Evolutionary conservation across 2,329 filamentous ascomycete genomes (phyloP).

Genomic region (Aspergillus arachidicola): DNA sequence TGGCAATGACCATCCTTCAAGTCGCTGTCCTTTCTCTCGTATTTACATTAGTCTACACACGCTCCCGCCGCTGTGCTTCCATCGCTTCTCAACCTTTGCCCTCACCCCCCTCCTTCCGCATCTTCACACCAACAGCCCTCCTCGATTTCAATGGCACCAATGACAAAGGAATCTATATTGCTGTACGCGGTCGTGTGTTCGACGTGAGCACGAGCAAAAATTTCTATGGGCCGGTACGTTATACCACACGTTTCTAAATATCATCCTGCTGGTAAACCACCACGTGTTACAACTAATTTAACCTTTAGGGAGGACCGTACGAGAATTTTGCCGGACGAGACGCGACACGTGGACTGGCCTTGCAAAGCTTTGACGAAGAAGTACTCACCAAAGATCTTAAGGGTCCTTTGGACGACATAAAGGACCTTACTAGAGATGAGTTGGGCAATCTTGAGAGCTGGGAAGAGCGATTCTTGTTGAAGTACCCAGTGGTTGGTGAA

Average conservation of each 20-base stretch:
- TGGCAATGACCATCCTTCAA: not conserved
- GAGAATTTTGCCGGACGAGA: not conserved
- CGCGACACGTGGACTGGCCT: not conserved
- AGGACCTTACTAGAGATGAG: not conserved
- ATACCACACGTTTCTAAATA: not conserved
- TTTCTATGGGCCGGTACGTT: not conserved
- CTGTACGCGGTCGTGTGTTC: not conserved
- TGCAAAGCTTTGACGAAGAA: not conserved
- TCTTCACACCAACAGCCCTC: not conserved
- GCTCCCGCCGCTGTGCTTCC: no score
- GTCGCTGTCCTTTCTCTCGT: not conserved
- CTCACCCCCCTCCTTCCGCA: no score
- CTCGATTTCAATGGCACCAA: not conserved
- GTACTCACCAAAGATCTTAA: not conserved
- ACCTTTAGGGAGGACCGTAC: not conserved
- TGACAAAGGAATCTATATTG: not conserved
- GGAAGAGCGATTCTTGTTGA: not conserved
- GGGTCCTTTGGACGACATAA: not conserved
- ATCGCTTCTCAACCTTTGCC: not conserved
- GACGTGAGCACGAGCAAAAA: not conserved
- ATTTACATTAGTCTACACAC: not conserved
- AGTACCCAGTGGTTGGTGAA: not conserved
- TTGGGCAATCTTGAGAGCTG: not conserved
- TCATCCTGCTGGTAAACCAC: not conserved
- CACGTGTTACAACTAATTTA: not conserved